Percentiles rank a stretch among this genome's conserved stretches.
Evolutionary conservation across 169 alveolate species (phyloP).

Genomic region (Cryptosporidium tyzzeri): DNA sequence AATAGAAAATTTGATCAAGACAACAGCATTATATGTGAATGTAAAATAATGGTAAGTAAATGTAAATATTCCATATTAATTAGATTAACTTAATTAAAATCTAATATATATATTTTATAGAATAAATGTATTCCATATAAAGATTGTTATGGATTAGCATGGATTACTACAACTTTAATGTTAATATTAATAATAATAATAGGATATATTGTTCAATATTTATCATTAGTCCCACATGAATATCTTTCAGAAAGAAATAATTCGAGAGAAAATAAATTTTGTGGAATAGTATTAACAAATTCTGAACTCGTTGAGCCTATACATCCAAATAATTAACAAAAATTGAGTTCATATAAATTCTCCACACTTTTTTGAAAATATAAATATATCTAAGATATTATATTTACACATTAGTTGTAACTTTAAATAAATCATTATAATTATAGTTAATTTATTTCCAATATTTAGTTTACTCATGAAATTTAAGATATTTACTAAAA

Average conservation of each 20-base stretch:
- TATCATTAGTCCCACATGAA: slow-evolving; percentile 29
- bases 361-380: slow-evolving; percentile 13
- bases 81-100: background rate
- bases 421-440: background rate
- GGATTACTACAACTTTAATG: background rate
- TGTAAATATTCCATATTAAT: background rate
- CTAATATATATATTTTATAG: background rate
- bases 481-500: slow-evolving; percentile 40
- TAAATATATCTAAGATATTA: too few relatives aligned
- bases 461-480: background rate
- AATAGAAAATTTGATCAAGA: background rate
- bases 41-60: slow-evolving; percentile 25
- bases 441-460: background rate
- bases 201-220: slow-evolving; percentile 17
- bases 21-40: background rate
- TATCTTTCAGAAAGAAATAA: slow-evolving; percentile 11
- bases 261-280: background rate
- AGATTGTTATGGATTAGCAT: slow-evolving; percentile 32
- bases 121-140: slow-evolving; percentile 6
- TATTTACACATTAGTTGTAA: background rate
- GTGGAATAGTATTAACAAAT: background rate
- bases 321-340: slow-evolving; percentile 26
- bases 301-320: background rate
- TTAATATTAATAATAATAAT: background rate
- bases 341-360: background rate